Evolutionary conservation across 192 early-diverging fungal species (phyloP).

Genomic region (Backusella psychrophila): DNA sequence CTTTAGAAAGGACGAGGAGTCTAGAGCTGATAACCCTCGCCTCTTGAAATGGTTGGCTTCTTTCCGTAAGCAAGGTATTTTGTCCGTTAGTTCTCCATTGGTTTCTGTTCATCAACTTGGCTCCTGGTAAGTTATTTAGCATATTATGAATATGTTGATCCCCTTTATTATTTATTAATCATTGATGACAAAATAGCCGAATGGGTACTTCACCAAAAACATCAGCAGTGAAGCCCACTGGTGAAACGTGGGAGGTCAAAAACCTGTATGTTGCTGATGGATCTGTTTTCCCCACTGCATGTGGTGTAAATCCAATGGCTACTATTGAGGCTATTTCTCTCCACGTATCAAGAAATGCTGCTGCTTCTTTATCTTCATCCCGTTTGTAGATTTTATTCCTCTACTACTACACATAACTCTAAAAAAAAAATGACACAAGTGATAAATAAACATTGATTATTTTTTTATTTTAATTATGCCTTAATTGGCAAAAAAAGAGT

Average conservation of each 20-base stretch:
- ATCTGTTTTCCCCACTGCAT: constrained; percentile 20
- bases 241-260: constrained; percentile 68
- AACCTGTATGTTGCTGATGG: constrained; percentile 55
- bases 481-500: neutral
- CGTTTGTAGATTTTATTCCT: neutral
- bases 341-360: neutral
- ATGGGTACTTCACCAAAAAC: constrained; percentile 51
- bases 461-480: neutral
- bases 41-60: constrained; percentile 31
- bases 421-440: neutral
- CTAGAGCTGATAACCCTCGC: constrained; percentile 30
- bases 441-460: neutral
- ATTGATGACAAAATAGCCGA: constrained; percentile 40
- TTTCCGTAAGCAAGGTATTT: constrained; percentile 34
- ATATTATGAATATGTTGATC: neutral
- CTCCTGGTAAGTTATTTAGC: constrained; percentile 43
- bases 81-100: constrained; percentile 30
- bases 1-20: constrained; percentile 35
- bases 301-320: constrained; percentile 66
- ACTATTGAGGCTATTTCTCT: constrained; percentile 23
- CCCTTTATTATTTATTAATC: neutral
- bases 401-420: neutral
- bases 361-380: neutral
- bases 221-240: constrained; percentile 60
- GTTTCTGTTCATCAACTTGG: constrained; percentile 69